A percentile compares a stretch with the other conserved stretches of the same genome.
These are phyloP conservation scores for Flaveria robusta DNA, from an alignment of 129 eudicot species.

Conservation along the genomic window DNA sequence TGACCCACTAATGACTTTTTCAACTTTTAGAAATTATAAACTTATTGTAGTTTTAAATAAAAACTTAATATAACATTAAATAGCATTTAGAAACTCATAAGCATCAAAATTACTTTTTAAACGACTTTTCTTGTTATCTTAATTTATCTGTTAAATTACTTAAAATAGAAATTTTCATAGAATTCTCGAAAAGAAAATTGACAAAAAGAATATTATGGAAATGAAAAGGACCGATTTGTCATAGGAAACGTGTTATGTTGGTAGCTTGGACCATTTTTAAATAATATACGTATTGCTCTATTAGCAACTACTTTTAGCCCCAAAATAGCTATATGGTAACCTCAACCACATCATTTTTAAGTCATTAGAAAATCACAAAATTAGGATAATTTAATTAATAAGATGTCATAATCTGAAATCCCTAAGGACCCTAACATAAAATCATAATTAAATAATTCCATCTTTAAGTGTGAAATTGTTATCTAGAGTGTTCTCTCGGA, in stretches of 20 bases:
- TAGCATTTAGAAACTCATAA: too few species aligned
- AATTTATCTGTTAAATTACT: background rate
- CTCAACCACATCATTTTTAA: background rate
- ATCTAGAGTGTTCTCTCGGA: background rate
- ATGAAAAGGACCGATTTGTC: constrained; percentile 28
- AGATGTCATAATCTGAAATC: constrained; percentile 20
- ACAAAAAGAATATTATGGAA: constrained; percentile 19
- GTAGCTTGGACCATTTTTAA: constrained; percentile 23
- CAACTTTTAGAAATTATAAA: background rate
- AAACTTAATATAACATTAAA: background rate
- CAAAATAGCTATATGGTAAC: constrained; percentile 8
- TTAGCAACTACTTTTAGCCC: constrained; percentile 29
- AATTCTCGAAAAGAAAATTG: background rate
- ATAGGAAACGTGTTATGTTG: constrained; percentile 29
- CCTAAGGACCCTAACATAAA: constrained; percentile 17
- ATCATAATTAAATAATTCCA: constrained; percentile 7
- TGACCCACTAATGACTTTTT: background rate
- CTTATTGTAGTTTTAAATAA: background rate
- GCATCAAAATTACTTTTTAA: background rate
- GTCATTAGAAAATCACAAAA: background rate
- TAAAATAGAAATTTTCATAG: background rate
- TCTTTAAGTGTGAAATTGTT: background rate
- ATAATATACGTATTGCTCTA: background rate
- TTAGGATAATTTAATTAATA: constrained; percentile 19
- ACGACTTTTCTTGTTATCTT: too few species aligned